Conservation (phyloP, 2,329 filamentous ascomycete species). For the Calonectria honghensis region DNA sequence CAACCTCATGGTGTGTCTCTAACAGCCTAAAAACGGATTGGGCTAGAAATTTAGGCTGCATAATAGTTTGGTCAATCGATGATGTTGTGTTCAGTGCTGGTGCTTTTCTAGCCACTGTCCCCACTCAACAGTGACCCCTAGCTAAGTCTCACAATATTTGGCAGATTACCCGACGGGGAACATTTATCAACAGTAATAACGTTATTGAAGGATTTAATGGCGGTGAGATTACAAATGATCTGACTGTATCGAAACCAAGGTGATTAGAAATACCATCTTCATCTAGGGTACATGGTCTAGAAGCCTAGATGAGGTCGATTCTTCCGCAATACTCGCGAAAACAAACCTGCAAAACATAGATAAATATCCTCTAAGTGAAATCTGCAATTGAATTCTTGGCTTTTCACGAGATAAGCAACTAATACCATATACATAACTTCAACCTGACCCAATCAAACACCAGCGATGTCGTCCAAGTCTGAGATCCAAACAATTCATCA, state of each 20-base stretch:
- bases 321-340: background rate
- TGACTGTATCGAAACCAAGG: background rate
- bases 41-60: background rate
- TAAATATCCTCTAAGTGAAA: background rate
- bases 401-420: background rate
- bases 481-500: slow-evolving; percentile 44
- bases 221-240: background rate
- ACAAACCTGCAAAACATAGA: background rate
- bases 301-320: background rate
- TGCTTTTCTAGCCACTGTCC: background rate
- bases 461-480: slow-evolving; percentile 39
- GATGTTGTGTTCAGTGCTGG: background rate
- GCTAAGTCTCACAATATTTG: background rate
- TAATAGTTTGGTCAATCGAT: background rate
- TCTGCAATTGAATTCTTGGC: background rate
- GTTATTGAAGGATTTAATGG: background rate
- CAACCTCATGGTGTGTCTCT: background rate
- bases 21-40: background rate
- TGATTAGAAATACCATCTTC: background rate
- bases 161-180: background rate
- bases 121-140: background rate
- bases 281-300: background rate
- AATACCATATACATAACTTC: no score
- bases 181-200: background rate
- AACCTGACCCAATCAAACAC: background rate